Base-by-base conservation (phyloP, 2,329 filamentous ascomycete species). In the Ophiostoma piceae region DNA sequence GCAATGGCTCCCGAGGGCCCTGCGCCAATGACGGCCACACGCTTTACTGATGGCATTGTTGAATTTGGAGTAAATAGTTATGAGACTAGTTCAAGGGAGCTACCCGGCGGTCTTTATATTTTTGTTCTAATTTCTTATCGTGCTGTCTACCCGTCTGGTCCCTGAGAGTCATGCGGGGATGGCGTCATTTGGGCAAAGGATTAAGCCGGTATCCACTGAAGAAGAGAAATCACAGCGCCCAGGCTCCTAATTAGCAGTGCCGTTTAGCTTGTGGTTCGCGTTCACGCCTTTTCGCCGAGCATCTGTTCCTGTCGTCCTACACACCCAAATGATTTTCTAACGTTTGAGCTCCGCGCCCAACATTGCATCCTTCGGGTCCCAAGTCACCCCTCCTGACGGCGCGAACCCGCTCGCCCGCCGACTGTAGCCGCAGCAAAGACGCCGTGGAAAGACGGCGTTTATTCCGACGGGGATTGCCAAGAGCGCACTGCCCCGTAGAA, bases 1-100 rank as follows among this genome's bases (percentile, higher is more conserved):
- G 72, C 67, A 54, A 71, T 69, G 43, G 72, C 71, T 79, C 80
- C 81, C 67, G 80, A 77, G 19, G 81, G 79, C 32, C 81, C 81
- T 4, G 80, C 81, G 8, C 81, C 81, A 26, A 73, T 71, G 3
- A 73, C 70, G 29, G 71, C 71, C 1, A 72, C 71, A 2, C 71
- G 67, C 43, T 67, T 67, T 26, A 67, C 22, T 19, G 64, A 22
- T 43, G 41, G 3, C 65, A 67, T 67, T 22, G 41, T 67, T 12
- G 39, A 32, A n/a, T 14, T 22, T 57, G 51, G 14, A 57, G 51
- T 11, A 1, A 57, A 22, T 57, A 14, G 9, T 57, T 29, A 4
- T 3, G n/a, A 9, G 19, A 3, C 60, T 32, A 65, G 7, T 6
- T 22, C 16, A 6, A 16, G 6, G 9, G 1, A 35, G 35, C 35